Evolutionary conservation across 164 flowering plant genomes (phyloP), one percentile per base, ranked within the genome.

Genomic region (Sextonia rubra): DNA sequence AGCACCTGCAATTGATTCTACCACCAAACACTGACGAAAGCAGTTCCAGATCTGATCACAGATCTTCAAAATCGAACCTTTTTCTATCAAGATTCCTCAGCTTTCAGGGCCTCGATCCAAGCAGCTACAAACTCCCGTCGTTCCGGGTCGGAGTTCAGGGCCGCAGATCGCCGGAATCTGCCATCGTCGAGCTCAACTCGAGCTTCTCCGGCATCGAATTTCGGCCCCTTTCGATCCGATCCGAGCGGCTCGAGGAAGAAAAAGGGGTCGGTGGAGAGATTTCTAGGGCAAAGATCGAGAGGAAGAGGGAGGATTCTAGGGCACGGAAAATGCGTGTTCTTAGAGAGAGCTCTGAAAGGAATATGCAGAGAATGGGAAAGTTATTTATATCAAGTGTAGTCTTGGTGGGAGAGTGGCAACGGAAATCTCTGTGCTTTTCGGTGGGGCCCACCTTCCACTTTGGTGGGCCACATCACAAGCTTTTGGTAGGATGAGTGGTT

Each of bases 191-290:
- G 23, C 49, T 37, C 12, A 14, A 30, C 22, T 23, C 14, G 32
- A 24, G 29, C 29, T 30, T 20, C 11, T 60, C 72, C 18, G 12
- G 49, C 64, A n/a, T 37, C 67, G 29, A 61, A 48, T 17, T 71
- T 27, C 60, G 47, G 58, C 58, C 27, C 29, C 18, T 24, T 68
- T 20, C 56, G 58, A n/a, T 30, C 47, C 47, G 68, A 44, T 49
- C 26, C 20, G 32, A 74, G 27, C 73, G 8, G 30, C 47, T 14
- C 9, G 44, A 9, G 27, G 17, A 52, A 48, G 29, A 18, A 55
- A 23, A 37, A 2, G 32, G 68, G 17, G 12, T 12, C 24, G 63
- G 62, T 25, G 71, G 61, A 52, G 71, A 44, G 73, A 69, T 37
- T 56, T 64, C 67, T 4, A 12, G 24, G 64, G 27, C 17, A 11